These are phyloP conservation scores for Ensete glaucum DNA, from an alignment of 176 grass and related monocot species.

Conservation along the genomic window DNA sequence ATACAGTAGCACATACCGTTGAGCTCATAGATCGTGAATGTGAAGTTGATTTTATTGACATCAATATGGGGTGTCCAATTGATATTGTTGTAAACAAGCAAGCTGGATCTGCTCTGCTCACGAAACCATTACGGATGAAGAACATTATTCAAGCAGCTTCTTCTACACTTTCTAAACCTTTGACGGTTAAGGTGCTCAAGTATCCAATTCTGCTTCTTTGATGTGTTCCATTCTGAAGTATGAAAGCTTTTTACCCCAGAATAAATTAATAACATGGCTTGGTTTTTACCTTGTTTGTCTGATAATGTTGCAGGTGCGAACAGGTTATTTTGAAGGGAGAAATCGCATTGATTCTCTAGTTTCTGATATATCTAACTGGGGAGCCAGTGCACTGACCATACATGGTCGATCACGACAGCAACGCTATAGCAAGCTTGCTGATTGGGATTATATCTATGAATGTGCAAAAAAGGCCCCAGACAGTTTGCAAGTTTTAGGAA, in stretches of 20 bases:
- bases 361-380: conserved; percentile 69
- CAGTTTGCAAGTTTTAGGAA: conserved; percentile 71
- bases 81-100: conserved; percentile 81
- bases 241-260: neutral
- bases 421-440: conserved; percentile 87
- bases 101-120: conserved; percentile 78
- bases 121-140: conserved; percentile 81
- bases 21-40: conserved; percentile 81
- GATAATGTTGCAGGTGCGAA: conserved; percentile 57
- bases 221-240: neutral
- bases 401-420: conserved; percentile 90
- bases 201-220: neutral
- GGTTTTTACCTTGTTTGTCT: neutral
- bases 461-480: conserved; percentile 70
- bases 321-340: conserved; percentile 91
- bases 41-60: conserved; percentile 75
- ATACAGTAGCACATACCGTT: conserved; percentile 62
- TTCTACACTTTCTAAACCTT: conserved; percentile 42
- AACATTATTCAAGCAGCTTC: conserved; percentile 69
- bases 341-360: conserved; percentile 82
- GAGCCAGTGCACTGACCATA: conserved; percentile 73
- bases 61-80: conserved; percentile 98
- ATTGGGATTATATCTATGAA: conserved; percentile 93
- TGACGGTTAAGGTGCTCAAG: conserved; percentile 72
- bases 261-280: neutral